Conservation (phyloP, 345 rosid genomes). For the Pseudoturritis turrita region DNA sequence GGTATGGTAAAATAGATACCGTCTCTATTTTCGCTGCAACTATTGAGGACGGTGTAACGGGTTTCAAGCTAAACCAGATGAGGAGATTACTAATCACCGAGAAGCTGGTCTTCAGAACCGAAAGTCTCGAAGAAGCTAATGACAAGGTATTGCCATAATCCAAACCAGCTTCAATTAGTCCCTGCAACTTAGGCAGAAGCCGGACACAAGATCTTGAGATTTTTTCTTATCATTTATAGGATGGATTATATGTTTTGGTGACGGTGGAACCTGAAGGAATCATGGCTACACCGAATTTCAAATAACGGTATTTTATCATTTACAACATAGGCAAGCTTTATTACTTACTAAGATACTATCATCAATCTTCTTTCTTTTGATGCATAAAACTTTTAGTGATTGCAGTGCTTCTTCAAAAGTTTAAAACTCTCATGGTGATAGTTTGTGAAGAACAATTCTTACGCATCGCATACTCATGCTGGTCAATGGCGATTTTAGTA, state of each 20-base stretch:
- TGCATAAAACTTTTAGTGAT: not conserved
- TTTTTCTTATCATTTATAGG: constrained; percentile 40
- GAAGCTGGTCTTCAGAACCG: constrained; percentile 55
- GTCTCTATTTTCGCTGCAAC: constrained; percentile 58
- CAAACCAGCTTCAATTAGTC: not conserved
- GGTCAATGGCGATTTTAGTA: constrained; percentile 57
- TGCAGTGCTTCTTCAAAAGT: not conserved
- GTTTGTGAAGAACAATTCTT: constrained; percentile 73
- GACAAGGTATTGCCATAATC: constrained; percentile 39
- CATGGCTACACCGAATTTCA: constrained; percentile 55
- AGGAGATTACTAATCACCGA: constrained; percentile 62
- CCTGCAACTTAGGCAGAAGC: not conserved
- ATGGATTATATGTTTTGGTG: constrained; percentile 47
- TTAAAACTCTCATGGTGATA: constrained; percentile 28
- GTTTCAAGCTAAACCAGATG: constrained; percentile 25
- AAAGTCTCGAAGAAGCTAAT: constrained; percentile 23
- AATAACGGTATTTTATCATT: constrained; percentile 49
- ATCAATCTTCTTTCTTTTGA: not conserved
- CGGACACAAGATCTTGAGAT: not conserved
- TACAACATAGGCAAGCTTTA: constrained; percentile 67
- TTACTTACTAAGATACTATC: not conserved
- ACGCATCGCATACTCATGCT: constrained; percentile 69
- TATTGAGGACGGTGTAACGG: constrained; percentile 41
- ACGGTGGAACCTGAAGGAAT: constrained; percentile 80
- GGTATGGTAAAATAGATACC: constrained; percentile 51